phyloP scores from a whole-genome alignment of 441 rosid genomes.

The Erysimum cheiri region DNA sequence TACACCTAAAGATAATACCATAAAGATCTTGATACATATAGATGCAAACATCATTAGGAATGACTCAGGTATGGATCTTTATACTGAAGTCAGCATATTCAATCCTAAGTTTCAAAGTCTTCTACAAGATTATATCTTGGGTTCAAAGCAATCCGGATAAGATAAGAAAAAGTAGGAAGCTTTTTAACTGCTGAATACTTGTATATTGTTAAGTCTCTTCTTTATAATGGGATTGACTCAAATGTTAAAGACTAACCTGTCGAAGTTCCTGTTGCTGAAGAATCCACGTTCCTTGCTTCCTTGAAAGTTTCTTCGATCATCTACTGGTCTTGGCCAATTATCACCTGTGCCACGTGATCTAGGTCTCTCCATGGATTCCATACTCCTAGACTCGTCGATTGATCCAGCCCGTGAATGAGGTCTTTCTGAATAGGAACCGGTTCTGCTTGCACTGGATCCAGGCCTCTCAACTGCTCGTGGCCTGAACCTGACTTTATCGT shows the following conservation, averaged over 20 bases:
- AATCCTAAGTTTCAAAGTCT: conserved; percentile 1
- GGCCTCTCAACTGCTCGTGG: conserved; percentile 63
- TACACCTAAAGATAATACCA: neutral
- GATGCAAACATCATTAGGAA: conserved; percentile 4
- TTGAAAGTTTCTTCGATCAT: conserved; percentile 78
- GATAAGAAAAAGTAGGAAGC: neutral
- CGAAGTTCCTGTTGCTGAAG: conserved; percentile 69
- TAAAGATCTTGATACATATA: neutral
- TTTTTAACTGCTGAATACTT: neutral
- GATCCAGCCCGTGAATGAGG: conserved; percentile 85
- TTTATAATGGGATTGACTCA: conserved; percentile 16
- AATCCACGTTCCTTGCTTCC: conserved; percentile 88
- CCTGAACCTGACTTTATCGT: conserved; percentile 81
- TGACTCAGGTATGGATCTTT: conserved; percentile 21
- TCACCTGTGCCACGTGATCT: conserved; percentile 78
- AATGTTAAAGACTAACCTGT: conserved; percentile 59
- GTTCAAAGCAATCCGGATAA: neutral
- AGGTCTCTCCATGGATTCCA: conserved; percentile 78
- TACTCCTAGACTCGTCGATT: conserved; percentile 66
- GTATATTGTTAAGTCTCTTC: conserved; percentile 4
- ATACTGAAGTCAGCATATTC: neutral
- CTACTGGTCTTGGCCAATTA: conserved; percentile 66
- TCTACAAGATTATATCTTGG: conserved; percentile 27
- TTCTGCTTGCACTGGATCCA: conserved; percentile 53
- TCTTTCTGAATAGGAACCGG: conserved; percentile 61